Evolutionary conservation across 2,329 filamentous ascomycete genomes (phyloP).

Genomic region (Grosmannia penicillata): DNA sequence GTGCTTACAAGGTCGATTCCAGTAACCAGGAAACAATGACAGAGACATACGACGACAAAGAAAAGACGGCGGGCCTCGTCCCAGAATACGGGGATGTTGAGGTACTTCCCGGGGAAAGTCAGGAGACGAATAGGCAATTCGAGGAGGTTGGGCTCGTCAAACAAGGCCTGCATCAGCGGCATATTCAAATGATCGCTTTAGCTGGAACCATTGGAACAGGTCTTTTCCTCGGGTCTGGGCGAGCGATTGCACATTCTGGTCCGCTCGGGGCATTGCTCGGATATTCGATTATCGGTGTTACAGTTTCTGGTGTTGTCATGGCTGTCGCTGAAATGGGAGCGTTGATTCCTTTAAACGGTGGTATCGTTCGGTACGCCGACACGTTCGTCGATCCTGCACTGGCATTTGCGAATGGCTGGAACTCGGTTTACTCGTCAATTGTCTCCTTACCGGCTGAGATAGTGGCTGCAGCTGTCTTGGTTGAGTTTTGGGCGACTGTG

Average conservation of each 20-base stretch:
- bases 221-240: constrained; percentile 7
- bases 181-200: constrained; percentile 35
- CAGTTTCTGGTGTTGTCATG: constrained; percentile 18
- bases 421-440: constrained; percentile 32
- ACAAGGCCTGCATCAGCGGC: constrained; percentile 24
- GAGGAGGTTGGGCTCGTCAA: constrained; percentile 4
- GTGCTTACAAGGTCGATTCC: no score
- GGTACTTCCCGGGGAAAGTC: neutral
- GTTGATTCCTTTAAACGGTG: constrained; percentile 41
- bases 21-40: neutral
- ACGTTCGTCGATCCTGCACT: constrained; percentile 29
- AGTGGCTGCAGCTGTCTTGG: constrained; percentile 42
- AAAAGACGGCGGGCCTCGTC: neutral
- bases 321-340: constrained; percentile 42
- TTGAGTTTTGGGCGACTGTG: constrained; percentile 34
- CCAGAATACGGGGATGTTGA: neutral
- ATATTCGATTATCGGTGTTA: constrained; percentile 21
- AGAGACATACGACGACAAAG: neutral
- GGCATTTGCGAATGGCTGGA: constrained; percentile 33
- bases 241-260: constrained; percentile 8
- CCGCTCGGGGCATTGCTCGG: constrained; percentile 15
- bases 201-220: constrained; percentile 32
- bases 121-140: neutral
- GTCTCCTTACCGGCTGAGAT: constrained; percentile 32
- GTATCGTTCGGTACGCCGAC: constrained; percentile 30